A percentile compares a stretch with the other conserved stretches of the same genome.
Conservation (phyloP, 2,329 filamentous ascomycete genomes). For the Xylariales sp. region DNA sequence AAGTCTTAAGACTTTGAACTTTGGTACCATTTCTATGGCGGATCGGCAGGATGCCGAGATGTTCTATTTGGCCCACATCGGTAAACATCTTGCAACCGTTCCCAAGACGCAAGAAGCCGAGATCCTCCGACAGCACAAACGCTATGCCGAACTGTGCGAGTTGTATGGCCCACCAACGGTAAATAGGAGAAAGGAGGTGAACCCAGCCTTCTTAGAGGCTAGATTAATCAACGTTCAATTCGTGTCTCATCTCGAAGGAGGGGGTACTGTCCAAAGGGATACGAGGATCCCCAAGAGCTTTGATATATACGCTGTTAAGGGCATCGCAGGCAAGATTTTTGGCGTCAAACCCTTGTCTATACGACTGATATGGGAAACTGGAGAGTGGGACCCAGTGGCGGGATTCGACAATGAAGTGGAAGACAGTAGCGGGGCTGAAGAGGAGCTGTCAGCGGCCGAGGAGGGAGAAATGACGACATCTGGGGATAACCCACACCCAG, state of each 20-base stretch:
- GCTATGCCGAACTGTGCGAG: conserved; percentile 79
- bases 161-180: conserved; percentile 79
- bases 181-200: conserved; percentile 66
- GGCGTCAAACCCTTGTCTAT: conserved; percentile 71
- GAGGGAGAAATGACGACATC: conserved; percentile 7
- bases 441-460: conserved; percentile 53
- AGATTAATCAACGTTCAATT: conserved; percentile 76
- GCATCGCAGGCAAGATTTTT: conserved; percentile 79
- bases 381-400: conserved; percentile 85
- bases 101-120: conserved; percentile 63
- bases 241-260: conserved; percentile 39
- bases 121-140: conserved; percentile 73
- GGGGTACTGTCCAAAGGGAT: conserved; percentile 46
- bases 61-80: conserved; percentile 90
- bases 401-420: conserved; percentile 70
- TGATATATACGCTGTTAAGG: conserved; percentile 84
- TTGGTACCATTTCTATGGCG: conserved; percentile 74
- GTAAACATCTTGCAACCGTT: conserved; percentile 74
- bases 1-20: conserved; percentile 76
- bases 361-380: conserved; percentile 85
- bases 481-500: conserved; percentile 40
- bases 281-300: conserved; percentile 77
- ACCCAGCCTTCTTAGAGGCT: conserved; percentile 85
- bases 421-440: conserved; percentile 65
- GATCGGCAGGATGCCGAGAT: conserved; percentile 91